phyloP scores from a whole-genome alignment of 108 stramenopile species.

The Cyclotella choctawhatcheeana region DNA sequence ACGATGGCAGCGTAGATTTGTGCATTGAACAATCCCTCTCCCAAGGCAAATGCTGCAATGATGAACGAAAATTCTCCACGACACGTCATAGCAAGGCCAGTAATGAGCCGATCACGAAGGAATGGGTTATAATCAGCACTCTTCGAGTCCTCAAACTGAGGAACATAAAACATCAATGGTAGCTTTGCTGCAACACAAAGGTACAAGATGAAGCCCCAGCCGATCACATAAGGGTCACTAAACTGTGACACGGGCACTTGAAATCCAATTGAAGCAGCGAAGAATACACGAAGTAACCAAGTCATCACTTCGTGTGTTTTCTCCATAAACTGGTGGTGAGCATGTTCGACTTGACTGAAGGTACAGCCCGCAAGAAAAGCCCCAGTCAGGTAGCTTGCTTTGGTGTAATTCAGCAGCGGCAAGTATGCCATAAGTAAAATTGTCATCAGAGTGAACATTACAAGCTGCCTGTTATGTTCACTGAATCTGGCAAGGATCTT shows the following conservation, averaged over 20 bases:
- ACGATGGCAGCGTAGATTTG: constrained; percentile 48
- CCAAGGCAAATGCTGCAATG: constrained; percentile 55
- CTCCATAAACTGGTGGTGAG: constrained; percentile 52
- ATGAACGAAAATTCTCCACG: constrained; percentile 60
- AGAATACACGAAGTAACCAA: constrained; percentile 66
- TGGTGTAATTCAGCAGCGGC: constrained; percentile 55
- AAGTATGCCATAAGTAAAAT: constrained; percentile 49
- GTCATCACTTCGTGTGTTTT: constrained; percentile 41
- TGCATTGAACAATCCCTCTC: constrained; percentile 48
- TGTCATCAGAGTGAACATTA: constrained; percentile 40
- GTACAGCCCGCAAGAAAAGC: constrained; percentile 70
- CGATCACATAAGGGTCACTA: constrained; percentile 29
- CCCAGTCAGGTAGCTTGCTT: constrained; percentile 63
- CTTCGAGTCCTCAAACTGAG: constrained; percentile 22
- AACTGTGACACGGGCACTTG: constrained; percentile 43
- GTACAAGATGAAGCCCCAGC: constrained; percentile 49
- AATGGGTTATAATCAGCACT: constrained; percentile 27
- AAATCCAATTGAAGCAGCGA: constrained; percentile 64
- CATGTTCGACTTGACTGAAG: constrained; percentile 54
- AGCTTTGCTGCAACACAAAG: constrained; percentile 31
- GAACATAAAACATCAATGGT: constrained; percentile 34
- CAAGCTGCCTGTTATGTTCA: constrained; percentile 32
- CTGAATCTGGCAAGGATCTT: constrained; percentile 31
- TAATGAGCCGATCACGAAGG: constrained; percentile 39
- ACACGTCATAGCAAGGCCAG: constrained; percentile 52